Base-by-base conservation (phyloP, 2,329 filamentous ascomycete species). In the Alternaria burnsii region DNA sequence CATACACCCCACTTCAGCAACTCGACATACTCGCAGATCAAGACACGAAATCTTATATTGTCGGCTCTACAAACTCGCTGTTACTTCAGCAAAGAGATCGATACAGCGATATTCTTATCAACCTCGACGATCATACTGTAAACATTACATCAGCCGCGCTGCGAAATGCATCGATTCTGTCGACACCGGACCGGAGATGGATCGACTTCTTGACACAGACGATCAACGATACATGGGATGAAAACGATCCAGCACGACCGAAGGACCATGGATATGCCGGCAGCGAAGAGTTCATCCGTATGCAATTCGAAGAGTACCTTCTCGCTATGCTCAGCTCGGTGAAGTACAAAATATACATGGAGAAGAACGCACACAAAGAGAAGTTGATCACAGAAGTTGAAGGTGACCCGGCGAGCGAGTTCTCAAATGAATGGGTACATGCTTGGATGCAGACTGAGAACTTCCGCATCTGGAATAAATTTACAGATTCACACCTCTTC, bases 261-360 rank as follows among this genome's bases (percentile, higher is more conserved):
- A 97, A 93, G 72, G 97, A 93, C 2, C 90, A 97, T 83, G 94
- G 94, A 30, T 99, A 97, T 73, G 89, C 93, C 38, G 95, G 95
- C 30, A 97, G 93, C 64, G 95, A 99, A 80, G 95, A 98, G 76
- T 97, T 97, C 73, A 99, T 99, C 70, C 88, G 95, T 30, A 87
- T 97, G 41, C 94, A 98, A 73, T 99, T 99, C 65, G 95, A 99
- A 79, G 94, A 97, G 73, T 99, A 99, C 75, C 86, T 99, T 6
- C 86, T 98, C 24, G 92, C 93, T 0, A 85, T 99, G 63, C 87
- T 98, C 43, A 92, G 94, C 0, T 89, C 92, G 0, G 91, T 94
- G 68, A 97, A 97, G 76, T 98, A 97, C 76, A 93, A 93, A 78
- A 70, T 79, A 38, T 83, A 82, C 67, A 74, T 80, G 54, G 77